These are phyloP conservation scores for Coemansia asiatica DNA, from an alignment of 192 early-diverging fungal species.

Conservation along the genomic window DNA sequence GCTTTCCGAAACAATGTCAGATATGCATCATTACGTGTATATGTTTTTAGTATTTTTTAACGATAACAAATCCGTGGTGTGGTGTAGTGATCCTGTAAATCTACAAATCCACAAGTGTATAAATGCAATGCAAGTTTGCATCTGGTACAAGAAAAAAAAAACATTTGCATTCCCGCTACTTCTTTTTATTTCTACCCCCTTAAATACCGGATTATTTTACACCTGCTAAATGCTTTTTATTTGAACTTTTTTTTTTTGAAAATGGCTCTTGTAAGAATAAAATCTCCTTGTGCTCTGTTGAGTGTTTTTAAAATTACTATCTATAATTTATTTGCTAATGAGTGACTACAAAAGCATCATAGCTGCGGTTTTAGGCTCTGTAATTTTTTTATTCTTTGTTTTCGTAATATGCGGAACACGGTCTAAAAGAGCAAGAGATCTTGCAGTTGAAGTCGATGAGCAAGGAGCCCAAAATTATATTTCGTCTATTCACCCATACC, in stretches of 20 bases:
- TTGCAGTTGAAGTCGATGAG: not conserved
- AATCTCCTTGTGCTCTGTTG: not conserved
- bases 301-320: too few species aligned
- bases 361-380: conserved; percentile 1
- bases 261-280: not conserved
- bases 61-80: not conserved
- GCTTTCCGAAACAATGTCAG: not conserved
- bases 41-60: not conserved
- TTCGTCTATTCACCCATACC: not conserved
- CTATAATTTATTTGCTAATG: not conserved
- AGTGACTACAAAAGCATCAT: not conserved
- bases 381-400: not conserved
- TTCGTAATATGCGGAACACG: not conserved
- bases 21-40: not conserved
- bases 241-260: too few species aligned
- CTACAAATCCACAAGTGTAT: not conserved
- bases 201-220: too few species aligned
- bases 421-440: not conserved
- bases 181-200: too few species aligned
- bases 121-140: not conserved
- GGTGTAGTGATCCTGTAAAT: not conserved
- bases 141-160: not conserved
- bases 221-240: too few species aligned
- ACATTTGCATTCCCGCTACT: not conserved
- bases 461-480: not conserved